Base-by-base conservation (phyloP, 805 yeast species). In the Pichia cabralensis region DNA sequence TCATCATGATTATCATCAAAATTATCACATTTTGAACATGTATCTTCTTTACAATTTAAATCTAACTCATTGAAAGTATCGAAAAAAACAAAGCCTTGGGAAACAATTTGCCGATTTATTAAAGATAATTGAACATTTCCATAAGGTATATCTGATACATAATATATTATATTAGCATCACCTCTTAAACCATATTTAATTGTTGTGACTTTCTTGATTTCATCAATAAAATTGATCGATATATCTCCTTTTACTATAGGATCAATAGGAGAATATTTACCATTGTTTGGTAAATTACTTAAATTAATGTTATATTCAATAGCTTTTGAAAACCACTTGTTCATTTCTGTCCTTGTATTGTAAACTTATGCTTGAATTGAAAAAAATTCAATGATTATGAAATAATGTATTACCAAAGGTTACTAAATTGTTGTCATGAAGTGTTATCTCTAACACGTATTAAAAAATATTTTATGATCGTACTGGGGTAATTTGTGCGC, bases 151-250 rank as follows among this genome's bases (percentile, higher is more conserved):
- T 33, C 31, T 3, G 34, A 22, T 5, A 31, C 27, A 18, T 33
- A 21, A 21, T 22, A 26, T 11, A 22, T 5, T 11, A 38, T 19
- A n/a, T 33, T 16, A 13, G 35, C 37, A 9, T 14, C 14, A 7
- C 37, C 41, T 8, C 11, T 12, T 20, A 38, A 9, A 5, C 41
- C 41, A 38, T 32, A 33, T 22, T 15, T 22, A 14, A 38, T 26
- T 17, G 13, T 11, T 2, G 26, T 19, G 5, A 38, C 16, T 12
- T 30, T 38, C 5, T 26, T 26, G 10, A 30, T 8, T 12, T 23
- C 10, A 22, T 38, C 37, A 3, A 19, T 8, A 27, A 38, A 33
- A n/a, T 30, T 22, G 12, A 38, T 31, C 4, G 19, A 6, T 6
- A 33, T 12, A 9, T 3, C 11, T 6, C 33, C 37, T 3, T 20